A percentile compares a stretch with the other conserved stretches of the same genome.
These are phyloP conservation scores for Barbarea vulgaris DNA, from an alignment of 345 rosid species.

Conservation along the genomic window DNA sequence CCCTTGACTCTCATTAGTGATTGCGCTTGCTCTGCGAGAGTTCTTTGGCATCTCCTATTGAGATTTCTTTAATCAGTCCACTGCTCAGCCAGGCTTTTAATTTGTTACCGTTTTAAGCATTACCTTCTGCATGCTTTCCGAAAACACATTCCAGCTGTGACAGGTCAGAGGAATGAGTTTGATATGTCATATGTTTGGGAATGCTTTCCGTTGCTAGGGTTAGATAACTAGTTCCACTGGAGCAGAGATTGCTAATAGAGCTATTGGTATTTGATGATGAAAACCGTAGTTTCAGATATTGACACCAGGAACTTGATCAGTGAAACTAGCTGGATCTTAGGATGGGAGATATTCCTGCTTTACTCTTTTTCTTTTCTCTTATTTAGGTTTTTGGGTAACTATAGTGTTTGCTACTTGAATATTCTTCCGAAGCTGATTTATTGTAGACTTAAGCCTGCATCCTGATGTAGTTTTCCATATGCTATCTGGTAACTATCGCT, in stretches of 20 bases:
- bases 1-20: neutral
- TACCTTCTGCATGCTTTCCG: neutral
- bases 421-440: neutral
- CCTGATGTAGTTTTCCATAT: constrained; percentile 3
- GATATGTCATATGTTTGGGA: neutral
- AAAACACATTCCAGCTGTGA: neutral
- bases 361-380: neutral
- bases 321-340: neutral
- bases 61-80: neutral
- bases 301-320: neutral
- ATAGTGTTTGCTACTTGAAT: constrained; percentile 18
- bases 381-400: neutral
- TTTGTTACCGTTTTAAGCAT: neutral
- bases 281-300: neutral
- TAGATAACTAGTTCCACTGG: neutral
- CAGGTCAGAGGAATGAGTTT: neutral
- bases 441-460: constrained; percentile 1
- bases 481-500: neutral
- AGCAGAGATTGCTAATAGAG: neutral
- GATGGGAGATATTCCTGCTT: neutral
- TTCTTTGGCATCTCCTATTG: constrained; percentile 1
- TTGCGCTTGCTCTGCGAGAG: neutral
- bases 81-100: neutral
- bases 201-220: neutral
- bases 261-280: neutral